A percentile compares a stretch with the other conserved stretches of the same genome.
Evolutionary conservation across 176 grass and related monocot species (phyloP).

Genomic region (Elymus sibiricus): DNA sequence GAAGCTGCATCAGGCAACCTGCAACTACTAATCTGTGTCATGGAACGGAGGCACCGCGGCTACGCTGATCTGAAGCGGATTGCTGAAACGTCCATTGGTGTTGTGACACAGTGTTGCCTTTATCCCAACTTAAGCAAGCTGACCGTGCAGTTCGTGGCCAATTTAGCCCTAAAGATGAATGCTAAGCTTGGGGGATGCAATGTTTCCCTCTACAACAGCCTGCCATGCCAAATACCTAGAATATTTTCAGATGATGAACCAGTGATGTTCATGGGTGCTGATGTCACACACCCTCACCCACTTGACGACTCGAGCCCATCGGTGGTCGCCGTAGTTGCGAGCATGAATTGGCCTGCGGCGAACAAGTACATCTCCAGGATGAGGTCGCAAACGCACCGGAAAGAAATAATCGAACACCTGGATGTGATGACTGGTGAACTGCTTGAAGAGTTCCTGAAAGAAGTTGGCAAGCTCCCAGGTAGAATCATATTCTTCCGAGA

Average conservation of each 20-base stretch:
- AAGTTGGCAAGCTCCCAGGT: slow-evolving; percentile 58
- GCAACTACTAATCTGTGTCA: slow-evolving; percentile 76
- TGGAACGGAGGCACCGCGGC: slow-evolving; percentile 77
- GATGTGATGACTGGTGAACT: slow-evolving; percentile 68
- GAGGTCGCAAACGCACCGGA: slow-evolving; percentile 83
- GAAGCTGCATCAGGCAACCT: slow-evolving; percentile 72
- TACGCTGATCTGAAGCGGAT: slow-evolving; percentile 90
- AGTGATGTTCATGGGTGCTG: slow-evolving; percentile 92
- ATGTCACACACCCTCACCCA: slow-evolving; percentile 90
- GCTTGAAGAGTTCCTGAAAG: slow-evolving; percentile 68
- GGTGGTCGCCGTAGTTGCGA: slow-evolving; percentile 80
- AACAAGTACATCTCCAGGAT: slow-evolving; percentile 92
- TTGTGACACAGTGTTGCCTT: slow-evolving; percentile 86
- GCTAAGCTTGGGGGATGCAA: slow-evolving; percentile 89
- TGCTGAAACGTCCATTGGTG: slow-evolving; percentile 77
- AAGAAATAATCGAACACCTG: slow-evolving; percentile 85
- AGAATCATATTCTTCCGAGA: slow-evolving; percentile 95
- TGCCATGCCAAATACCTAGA: slow-evolving; percentile 69
- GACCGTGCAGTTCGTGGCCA: slow-evolving; percentile 71
- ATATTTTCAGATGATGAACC: slow-evolving; percentile 69
- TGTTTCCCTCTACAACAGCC: slow-evolving; percentile 64
- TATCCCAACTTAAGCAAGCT: slow-evolving; percentile 75
- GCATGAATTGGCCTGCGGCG: slow-evolving; percentile 83
- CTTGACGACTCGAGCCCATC: slow-evolving; percentile 86
- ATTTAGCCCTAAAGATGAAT: slow-evolving; percentile 89